Evolutionary conservation across 257 asterid species (phyloP), one percentile per base, ranked within the genome.

Genomic region (Plantago elongata): DNA sequence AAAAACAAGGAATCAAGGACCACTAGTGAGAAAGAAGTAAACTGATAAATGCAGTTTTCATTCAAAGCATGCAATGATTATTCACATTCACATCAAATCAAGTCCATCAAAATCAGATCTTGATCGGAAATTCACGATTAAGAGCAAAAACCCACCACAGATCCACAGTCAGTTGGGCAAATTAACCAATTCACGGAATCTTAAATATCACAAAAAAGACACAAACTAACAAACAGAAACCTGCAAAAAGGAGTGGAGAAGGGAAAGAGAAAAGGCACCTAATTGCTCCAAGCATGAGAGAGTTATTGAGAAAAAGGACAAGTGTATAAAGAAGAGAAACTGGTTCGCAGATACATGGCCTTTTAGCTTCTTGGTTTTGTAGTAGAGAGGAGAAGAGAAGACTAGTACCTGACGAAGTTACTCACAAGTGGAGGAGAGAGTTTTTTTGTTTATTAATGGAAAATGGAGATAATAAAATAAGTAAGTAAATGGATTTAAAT

Each of bases 61-160:
- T 14, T 34, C 55, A 46, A 57, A 29, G 45, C 51, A 51, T 64
- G 64, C 68, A 64, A 56, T 59, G 17, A 63, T 44, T 17, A n/a
- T 8, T 16, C 43, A 44, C 57, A 48, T 57, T 49, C 51, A 57
- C 49, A 55, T 8, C 11, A 62, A 54, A 67, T 57, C 11, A 9
- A 62, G 22, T 14, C 15, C 45, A 64, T 48, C 61, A 54, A 44
- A 71, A 71, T 60, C 66, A 65, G 77, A 72, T 72, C 75, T 72
- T 61, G 63, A 60, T 44, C 37, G 45, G 44, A 46, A 58, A 40
- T 57, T 49, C 64, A 56, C 34, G 49, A 51, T 45, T 22, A 18
- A 45, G 52, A 60, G 7, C n/a, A n/a, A 60, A 60, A 65, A 18
- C 63, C 66, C 56, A 66, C 18, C 60, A 45, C 64, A 69, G 75